Evolutionary conservation across 176 grass and related monocot genomes (phyloP), one percentile per base, ranked within the genome.

Genomic region (Alloteropsis semialata): DNA sequence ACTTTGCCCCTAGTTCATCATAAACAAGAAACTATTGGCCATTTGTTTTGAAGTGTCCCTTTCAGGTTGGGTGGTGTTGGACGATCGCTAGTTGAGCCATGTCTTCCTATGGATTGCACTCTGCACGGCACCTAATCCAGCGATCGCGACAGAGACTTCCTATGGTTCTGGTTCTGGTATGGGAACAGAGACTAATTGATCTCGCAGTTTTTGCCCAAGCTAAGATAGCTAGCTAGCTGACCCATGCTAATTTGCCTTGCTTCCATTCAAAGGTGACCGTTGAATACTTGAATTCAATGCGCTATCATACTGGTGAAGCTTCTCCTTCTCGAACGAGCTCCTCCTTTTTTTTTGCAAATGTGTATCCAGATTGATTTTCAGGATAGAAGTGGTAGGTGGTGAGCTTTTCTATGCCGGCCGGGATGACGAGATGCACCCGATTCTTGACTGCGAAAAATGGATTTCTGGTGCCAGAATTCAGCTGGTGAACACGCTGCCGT

Each of bases 51-150:
- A 7, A 7, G 25, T 18, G 45, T 22, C 56, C n/a, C 48, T 64
- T 13, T 46, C 57, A 64, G 18, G 75, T 64, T 88, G 38, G 55
- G 67, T 83, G 19, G 27, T 36, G 21, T 55, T 83, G 80, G 24
- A 78, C 73, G 11, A 36, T 83, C 68, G 13, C 33, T 46, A 15
- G 22, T 75, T 38, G 59, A 74, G 1, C n/a, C 18, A 22, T 22
- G 45, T 65, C 48, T 73, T 82, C 55, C n/a, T 62, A 34, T 51
- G 42, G 49, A 37, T 48, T 59, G n/a, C 12, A 60, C 17, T 15
- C 59, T 46, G 22, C 11, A 58, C 16, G 1, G 8, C 16, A 21
- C 59, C 69, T 50, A 82, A 69, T 74, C 51, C 72, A 51, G 63
- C 30, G 30, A 53, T 6, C 19, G 42, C 4, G 32, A 46, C 21